Evolutionary conservation across 2,329 filamentous ascomycete genomes (phyloP).

Genomic region (Fusarium circinatum): DNA sequence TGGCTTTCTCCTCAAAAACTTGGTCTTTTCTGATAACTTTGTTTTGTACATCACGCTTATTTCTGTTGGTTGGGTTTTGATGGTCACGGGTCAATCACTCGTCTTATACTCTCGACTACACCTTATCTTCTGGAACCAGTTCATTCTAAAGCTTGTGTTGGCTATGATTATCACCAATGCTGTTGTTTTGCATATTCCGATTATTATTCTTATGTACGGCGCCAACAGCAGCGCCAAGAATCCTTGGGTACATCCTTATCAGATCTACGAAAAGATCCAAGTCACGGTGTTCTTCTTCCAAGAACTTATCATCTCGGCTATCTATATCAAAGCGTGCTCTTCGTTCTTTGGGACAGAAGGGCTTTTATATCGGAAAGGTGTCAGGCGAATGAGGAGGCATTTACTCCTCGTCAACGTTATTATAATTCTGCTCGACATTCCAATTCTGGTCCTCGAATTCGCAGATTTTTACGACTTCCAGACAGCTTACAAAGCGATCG

Average conservation of each 20-base stretch:
- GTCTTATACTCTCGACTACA: slow-evolving; percentile 72
- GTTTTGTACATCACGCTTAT: slow-evolving; percentile 43
- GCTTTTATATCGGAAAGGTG: background rate
- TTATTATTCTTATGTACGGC: slow-evolving; percentile 67
- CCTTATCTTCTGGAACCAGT: slow-evolving; percentile 63
- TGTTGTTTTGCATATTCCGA: slow-evolving; percentile 59
- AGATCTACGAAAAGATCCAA: slow-evolving; percentile 64
- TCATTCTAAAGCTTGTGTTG: slow-evolving; percentile 59
- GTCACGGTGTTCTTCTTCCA: slow-evolving; percentile 66
- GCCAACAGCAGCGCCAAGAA: slow-evolving; percentile 50
- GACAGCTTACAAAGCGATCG: slow-evolving; percentile 41
- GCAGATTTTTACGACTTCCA: slow-evolving; percentile 49
- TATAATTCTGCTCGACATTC: slow-evolving; percentile 53
- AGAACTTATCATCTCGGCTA: slow-evolving; percentile 62
- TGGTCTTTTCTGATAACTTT: slow-evolving; percentile 11
- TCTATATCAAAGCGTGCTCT: slow-evolving; percentile 55
- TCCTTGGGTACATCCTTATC: slow-evolving; percentile 49
- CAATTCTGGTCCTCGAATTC: slow-evolving; percentile 48
- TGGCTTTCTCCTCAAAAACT: slow-evolving; percentile 59
- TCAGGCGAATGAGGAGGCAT: slow-evolving; percentile 44
- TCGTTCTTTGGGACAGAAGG: slow-evolving; percentile 14
- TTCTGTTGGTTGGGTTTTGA: slow-evolving; percentile 49
- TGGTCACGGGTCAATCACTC: slow-evolving; percentile 70
- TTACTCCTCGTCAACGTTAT: slow-evolving; percentile 55
- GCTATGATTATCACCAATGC: slow-evolving; percentile 67